Percentiles rank a stretch among this genome's conserved stretches.
These are phyloP conservation scores for Chlorella vulgaris DNA, from an alignment of 139 green algal genomes.

Conservation along the genomic window DNA sequence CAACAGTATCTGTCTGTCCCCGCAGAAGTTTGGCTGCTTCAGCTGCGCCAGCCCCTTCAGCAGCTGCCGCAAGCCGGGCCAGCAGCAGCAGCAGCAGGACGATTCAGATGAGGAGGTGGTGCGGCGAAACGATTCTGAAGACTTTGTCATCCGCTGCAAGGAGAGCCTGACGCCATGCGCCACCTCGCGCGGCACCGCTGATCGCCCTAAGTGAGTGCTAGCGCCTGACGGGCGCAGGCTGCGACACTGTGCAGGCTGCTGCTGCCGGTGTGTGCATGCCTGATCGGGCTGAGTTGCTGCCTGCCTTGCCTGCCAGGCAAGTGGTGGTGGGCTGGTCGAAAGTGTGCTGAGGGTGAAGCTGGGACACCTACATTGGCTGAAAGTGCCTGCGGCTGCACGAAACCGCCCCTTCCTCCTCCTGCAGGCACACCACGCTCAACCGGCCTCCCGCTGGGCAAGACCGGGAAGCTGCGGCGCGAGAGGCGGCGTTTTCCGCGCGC, in stretches of 20 bases:
- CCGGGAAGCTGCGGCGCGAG: not conserved
- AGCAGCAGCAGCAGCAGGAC: not conserved
- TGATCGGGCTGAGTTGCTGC: no score
- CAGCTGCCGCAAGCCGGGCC: no score
- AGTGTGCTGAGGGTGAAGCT: no score
- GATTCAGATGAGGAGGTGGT: constrained; percentile 17
- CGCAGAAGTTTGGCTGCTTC: constrained; percentile 30
- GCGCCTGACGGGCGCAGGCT: not conserved
- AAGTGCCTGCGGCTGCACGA: not conserved
- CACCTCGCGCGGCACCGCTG: not conserved
- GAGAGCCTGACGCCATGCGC: not conserved
- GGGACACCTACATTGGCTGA: not conserved
- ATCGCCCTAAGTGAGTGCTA: constrained; percentile 1
- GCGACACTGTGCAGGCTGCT: no score
- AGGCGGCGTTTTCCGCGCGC: constrained; percentile 18
- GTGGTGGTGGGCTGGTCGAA: not conserved
- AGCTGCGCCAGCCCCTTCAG: constrained; percentile 32
- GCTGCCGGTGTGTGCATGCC: no score
- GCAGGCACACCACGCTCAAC: constrained; percentile 33
- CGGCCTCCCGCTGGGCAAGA: constrained; percentile 1
- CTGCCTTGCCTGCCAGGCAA: not conserved
- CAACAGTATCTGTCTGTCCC: no score
- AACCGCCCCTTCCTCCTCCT: not conserved
- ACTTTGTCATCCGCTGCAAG: constrained; percentile 24
- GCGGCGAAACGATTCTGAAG: constrained; percentile 10